These are phyloP conservation scores for Leccinum uliginosum DNA, from an alignment of 768 basidiomycete genomes.

Conservation along the genomic window DNA sequence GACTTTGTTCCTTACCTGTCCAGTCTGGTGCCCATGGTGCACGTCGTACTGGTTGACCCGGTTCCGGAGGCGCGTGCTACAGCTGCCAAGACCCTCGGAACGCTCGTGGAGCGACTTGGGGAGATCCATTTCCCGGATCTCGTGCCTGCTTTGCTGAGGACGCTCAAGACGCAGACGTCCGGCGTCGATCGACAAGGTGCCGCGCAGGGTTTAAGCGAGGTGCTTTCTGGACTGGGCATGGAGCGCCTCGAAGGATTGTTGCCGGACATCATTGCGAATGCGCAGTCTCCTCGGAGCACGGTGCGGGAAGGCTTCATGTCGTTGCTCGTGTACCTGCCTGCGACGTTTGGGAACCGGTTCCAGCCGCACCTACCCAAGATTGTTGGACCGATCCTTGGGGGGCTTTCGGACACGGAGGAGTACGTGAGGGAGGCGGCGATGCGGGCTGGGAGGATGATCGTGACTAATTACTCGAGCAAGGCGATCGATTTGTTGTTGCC, in stretches of 20 bases:
- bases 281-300: conserved; percentile 83
- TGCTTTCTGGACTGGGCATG: conserved; percentile 95
- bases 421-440: conserved; percentile 96
- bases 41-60: conserved; percentile 90
- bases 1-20: conserved; percentile 94
- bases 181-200: conserved; percentile 98
- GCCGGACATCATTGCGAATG: conserved; percentile 90
- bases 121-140: conserved; percentile 94
- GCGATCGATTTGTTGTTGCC: conserved; percentile 93
- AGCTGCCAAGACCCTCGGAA: conserved; percentile 93
- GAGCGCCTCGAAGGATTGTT: conserved; percentile 91
- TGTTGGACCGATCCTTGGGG: conserved; percentile 86
- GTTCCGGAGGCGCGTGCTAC: conserved; percentile 98
- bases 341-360: conserved; percentile 95
- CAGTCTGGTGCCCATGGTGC: conserved; percentile 79
- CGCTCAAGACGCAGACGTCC: conserved; percentile 87
- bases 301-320: conserved; percentile 99
- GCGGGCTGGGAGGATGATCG: conserved; percentile 98
- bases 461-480: conserved; percentile 86
- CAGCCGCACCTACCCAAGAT: conserved; percentile 94
- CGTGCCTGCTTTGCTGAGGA: conserved; percentile 82
- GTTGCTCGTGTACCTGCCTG: conserved; percentile 88
- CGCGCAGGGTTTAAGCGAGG: conserved; percentile 94
- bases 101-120: conserved; percentile 93
- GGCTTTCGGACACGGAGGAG: conserved; percentile 90